Conservation (phyloP, 2,329 filamentous ascomycete species). For the Didymella keratinophila region DNA sequence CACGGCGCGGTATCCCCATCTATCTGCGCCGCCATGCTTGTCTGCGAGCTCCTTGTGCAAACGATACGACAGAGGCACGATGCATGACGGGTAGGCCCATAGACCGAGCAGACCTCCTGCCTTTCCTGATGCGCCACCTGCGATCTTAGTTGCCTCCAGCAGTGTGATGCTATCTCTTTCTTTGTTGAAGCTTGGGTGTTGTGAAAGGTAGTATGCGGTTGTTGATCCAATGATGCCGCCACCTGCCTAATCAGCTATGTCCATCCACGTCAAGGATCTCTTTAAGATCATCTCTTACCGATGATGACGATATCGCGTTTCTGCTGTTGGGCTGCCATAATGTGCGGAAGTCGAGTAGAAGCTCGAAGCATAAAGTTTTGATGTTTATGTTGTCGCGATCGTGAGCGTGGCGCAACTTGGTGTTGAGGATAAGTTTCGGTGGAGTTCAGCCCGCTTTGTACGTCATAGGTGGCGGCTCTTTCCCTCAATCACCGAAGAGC, state of each 20-base stretch:
- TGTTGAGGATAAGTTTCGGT: constrained; percentile 25
- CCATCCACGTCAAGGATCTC: neutral
- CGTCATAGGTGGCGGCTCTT: constrained; percentile 27
- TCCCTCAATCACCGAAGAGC: neutral
- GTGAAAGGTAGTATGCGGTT: constrained; percentile 88
- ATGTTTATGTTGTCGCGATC: constrained; percentile 1
- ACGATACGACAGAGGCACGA: constrained; percentile 85
- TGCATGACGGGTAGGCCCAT: constrained; percentile 86
- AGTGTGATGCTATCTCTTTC: constrained; percentile 80
- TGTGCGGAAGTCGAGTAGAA: constrained; percentile 24
- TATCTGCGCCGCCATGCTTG: constrained; percentile 77
- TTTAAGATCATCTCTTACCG: constrained; percentile 26
- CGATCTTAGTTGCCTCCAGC: constrained; percentile 84
- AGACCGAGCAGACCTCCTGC: constrained; percentile 88
- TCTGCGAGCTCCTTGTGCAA: constrained; percentile 85
- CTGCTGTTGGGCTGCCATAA: constrained; percentile 37
- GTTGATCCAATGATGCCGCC: constrained; percentile 93
- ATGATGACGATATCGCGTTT: constrained; percentile 49
- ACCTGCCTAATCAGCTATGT: constrained; percentile 58
- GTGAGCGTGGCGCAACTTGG: constrained; percentile 27
- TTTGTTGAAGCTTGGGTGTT: constrained; percentile 81
- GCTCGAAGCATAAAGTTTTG: constrained; percentile 33
- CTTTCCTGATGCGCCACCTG: constrained; percentile 92
- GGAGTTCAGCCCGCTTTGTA: constrained; percentile 19
- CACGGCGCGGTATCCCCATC: constrained; percentile 87